These are phyloP conservation scores for Monosporascus sp. DNA, from an alignment of 2,329 filamentous ascomycete genomes.

Conservation along the genomic window DNA sequence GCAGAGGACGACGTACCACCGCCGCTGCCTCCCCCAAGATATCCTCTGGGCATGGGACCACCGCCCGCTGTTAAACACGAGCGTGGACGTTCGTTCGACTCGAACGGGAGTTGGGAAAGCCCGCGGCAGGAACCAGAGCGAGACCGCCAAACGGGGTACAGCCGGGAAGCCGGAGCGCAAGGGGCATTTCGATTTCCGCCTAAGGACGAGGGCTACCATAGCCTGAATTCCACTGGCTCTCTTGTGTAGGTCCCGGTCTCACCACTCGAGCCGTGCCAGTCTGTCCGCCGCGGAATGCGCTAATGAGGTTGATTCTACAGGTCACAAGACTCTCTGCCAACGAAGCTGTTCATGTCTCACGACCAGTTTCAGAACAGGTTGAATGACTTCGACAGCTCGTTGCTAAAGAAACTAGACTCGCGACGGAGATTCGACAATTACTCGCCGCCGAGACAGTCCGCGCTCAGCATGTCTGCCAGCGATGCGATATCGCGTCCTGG, in stretches of 20 bases:
- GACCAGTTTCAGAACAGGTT: conserved; percentile 40
- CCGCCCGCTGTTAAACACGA: conserved; percentile 17
- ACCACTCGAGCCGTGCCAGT: neutral
- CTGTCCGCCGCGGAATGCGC: neutral
- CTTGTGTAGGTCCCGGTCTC: conserved; percentile 16
- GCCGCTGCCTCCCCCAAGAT: conserved; percentile 31
- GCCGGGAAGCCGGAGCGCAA: conserved; percentile 14
- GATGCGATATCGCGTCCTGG: conserved; percentile 35
- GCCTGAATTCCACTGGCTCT: conserved; percentile 24
- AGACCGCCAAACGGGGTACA: conserved; percentile 16
- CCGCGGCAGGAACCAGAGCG: conserved; percentile 18
- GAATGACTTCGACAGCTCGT: conserved; percentile 43
- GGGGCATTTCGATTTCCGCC: conserved; percentile 14
- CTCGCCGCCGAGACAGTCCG: conserved; percentile 38
- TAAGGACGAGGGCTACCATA: conserved; percentile 29
- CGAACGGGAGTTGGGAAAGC: conserved; percentile 24
- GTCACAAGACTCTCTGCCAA: conserved; percentile 36
- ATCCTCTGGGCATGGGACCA: conserved; percentile 23
- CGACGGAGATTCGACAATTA: conserved; percentile 39
- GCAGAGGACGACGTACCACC: conserved; percentile 31
- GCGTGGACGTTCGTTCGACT: conserved; percentile 23
- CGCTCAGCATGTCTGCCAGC: conserved; percentile 36
- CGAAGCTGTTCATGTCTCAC: conserved; percentile 46
- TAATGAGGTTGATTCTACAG: conserved; percentile 24
- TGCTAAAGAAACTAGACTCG: conserved; percentile 53